phyloP scores from a whole-genome alignment of 768 basidiomycete genomes.

The Gelatoporia subvermispora region DNA sequence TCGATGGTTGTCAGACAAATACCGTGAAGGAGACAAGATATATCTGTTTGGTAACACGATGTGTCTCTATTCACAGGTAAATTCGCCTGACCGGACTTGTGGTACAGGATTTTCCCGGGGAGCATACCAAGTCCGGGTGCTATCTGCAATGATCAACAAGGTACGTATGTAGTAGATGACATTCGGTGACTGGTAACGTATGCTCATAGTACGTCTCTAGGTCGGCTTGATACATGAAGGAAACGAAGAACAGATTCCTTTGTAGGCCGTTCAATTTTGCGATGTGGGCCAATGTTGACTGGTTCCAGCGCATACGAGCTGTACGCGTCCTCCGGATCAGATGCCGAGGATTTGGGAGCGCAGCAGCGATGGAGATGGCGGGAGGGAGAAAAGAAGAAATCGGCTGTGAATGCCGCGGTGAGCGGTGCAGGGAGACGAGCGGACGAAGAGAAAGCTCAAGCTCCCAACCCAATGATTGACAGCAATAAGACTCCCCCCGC shows the following conservation, averaged over 20 bases:
- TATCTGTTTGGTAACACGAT: constrained; percentile 28
- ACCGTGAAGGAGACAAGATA: constrained; percentile 29
- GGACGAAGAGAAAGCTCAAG: too few species aligned
- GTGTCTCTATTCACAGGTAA: neutral
- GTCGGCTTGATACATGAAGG: constrained; percentile 27
- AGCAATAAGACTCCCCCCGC: too few species aligned
- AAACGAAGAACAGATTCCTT: constrained; percentile 30
- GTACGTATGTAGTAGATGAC: constrained; percentile 9
- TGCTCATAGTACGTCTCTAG: constrained; percentile 9
- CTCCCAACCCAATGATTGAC: too few species aligned
- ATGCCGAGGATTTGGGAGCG: too few species aligned
- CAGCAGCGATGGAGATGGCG: too few species aligned
- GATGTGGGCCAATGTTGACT: neutral
- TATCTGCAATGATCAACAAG: constrained; percentile 37
- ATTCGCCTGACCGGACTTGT: neutral
- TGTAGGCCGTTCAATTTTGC: constrained; percentile 9
- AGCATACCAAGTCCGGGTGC: constrained; percentile 35
- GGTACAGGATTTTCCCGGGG: constrained; percentile 38
- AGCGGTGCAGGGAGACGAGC: neutral
- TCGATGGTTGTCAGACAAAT: constrained; percentile 27
- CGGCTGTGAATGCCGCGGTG: too few species aligned
- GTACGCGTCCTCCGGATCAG: too few species aligned
- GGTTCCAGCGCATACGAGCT: constrained; percentile 12
- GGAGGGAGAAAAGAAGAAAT: too few species aligned
- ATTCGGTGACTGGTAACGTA: neutral